Evolutionary conservation across 2,329 filamentous ascomycete species (phyloP).

Genomic region (Fonsecaea nubica): DNA sequence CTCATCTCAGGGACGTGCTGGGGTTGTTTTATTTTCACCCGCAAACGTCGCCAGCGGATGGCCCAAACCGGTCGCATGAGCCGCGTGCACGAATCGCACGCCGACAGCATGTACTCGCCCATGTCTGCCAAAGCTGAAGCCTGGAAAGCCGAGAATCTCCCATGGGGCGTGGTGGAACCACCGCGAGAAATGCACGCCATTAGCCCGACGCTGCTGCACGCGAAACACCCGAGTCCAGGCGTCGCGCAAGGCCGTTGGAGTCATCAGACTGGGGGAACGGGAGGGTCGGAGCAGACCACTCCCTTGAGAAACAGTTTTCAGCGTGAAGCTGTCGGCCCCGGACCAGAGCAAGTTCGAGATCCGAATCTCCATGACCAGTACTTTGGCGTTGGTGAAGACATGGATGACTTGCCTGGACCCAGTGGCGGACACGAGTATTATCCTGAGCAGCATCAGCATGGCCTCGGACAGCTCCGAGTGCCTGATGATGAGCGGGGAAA

Average conservation of each 20-base stretch:
- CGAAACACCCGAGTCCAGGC: constrained; percentile 35
- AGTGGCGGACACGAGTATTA: constrained; percentile 10
- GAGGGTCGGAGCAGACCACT: constrained; percentile 31
- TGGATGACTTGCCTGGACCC: constrained; percentile 24
- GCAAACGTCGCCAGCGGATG: constrained; percentile 50
- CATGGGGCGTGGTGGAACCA: constrained; percentile 30
- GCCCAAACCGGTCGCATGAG: constrained; percentile 39
- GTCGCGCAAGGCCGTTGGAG: constrained; percentile 36
- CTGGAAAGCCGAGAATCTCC: constrained; percentile 11
- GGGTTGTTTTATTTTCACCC: constrained; percentile 53
- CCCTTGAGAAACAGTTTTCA: constrained; percentile 38
- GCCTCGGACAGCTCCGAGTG: constrained; percentile 17
- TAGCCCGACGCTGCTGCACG: constrained; percentile 29
- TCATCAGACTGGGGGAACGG: constrained; percentile 20
- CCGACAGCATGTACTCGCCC: constrained; percentile 32
- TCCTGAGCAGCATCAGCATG: constrained; percentile 9
- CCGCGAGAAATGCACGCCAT: constrained; percentile 39
- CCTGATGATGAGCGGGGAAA: constrained; percentile 20
- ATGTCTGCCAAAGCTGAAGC: constrained; percentile 31
- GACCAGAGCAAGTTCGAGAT: constrained; percentile 34
- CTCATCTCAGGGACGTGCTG: constrained; percentile 44
- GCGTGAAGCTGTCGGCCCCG: constrained; percentile 37
- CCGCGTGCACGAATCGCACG: constrained; percentile 36
- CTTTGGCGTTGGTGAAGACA: constrained; percentile 35
- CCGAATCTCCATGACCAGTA: constrained; percentile 40